These are phyloP conservation scores for Daldinia caldariorum DNA, from an alignment of 495 filamentous ascomycete species.

Conservation along the genomic window DNA sequence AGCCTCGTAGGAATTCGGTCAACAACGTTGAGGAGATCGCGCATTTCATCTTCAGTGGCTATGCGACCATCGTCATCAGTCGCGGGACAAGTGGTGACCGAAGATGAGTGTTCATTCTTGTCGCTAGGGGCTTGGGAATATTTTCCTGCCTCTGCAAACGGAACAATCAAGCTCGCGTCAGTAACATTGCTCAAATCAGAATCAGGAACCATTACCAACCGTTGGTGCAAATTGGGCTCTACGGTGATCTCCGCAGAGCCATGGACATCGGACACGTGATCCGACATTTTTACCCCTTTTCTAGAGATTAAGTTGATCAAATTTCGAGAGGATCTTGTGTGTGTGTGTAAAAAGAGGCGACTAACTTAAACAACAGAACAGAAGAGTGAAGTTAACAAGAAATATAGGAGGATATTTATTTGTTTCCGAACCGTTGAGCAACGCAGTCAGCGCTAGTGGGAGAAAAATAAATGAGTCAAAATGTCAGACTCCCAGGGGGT, in stretches of 20 bases:
- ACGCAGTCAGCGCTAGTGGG: neutral
- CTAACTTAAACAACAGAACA: no score
- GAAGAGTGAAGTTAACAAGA: no score
- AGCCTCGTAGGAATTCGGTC: conserved; percentile 17
- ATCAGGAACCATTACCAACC: conserved; percentile 24
- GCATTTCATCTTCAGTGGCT: conserved; percentile 36
- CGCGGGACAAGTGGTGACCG: neutral
- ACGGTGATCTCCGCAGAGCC: conserved; percentile 7
- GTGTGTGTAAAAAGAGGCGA: neutral
- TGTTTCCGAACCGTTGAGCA: neutral
- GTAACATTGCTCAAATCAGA: conserved; percentile 16
- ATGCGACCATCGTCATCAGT: conserved; percentile 15
- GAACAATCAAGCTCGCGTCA: conserved; percentile 17
- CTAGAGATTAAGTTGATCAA: neutral
- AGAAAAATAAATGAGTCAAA: neutral
- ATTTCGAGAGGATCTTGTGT: neutral
- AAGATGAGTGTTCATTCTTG: conserved; percentile 10
- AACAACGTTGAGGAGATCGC: conserved; percentile 24
- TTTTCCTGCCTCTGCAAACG: conserved; percentile 13
- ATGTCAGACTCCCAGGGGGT: neutral
- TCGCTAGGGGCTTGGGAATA: conserved; percentile 8
- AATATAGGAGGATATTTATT: neutral
- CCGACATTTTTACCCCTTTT: conserved; percentile 17
- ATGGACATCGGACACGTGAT: neutral
- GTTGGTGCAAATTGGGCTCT: conserved; percentile 9